phyloP scores from a whole-genome alignment of 345 rosid species.

The Garcia nutans region DNA sequence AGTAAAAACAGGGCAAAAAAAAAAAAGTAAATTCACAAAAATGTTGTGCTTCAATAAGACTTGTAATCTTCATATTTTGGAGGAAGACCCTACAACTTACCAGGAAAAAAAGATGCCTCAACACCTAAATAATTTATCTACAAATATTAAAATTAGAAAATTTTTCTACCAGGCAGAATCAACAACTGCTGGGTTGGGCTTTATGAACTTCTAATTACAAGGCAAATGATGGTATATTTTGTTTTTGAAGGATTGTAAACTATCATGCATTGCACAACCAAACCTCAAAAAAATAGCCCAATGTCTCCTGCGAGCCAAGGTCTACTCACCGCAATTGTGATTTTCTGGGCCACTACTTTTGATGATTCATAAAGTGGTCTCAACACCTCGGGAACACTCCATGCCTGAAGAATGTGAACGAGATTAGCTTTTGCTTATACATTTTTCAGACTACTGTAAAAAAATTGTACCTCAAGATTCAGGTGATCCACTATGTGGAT shows the following conservation, averaged over 20 bases:
- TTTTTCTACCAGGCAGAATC: background rate
- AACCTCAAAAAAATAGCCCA: background rate
- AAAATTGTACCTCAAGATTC: conserved; percentile 70
- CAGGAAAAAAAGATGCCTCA: background rate
- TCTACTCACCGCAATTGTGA: conserved; percentile 83
- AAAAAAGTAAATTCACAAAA: background rate
- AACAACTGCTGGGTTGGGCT: background rate
- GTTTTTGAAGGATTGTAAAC: background rate
- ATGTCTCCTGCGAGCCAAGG: background rate
- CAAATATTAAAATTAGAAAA: background rate
- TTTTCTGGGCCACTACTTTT: conserved; percentile 85
- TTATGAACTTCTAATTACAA: background rate
- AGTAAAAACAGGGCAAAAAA: background rate
- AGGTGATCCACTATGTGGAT: conserved; percentile 97
- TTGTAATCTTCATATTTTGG: background rate
- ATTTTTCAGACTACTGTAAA: background rate
- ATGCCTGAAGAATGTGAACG: conserved; percentile 49
- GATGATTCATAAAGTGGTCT: conserved; percentile 95
- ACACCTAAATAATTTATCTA: background rate
- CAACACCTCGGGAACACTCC: conserved; percentile 99
- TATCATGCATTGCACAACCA: background rate
- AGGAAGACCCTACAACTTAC: background rate
- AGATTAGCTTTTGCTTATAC: background rate
- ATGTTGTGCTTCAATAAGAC: background rate
- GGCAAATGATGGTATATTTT: too few relatives aligned